Percentiles rank a stretch among this genome's conserved stretches.
phyloP scores from a whole-genome alignment of 108 stramenopile species.

The Stephanodiscus triporus region DNA sequence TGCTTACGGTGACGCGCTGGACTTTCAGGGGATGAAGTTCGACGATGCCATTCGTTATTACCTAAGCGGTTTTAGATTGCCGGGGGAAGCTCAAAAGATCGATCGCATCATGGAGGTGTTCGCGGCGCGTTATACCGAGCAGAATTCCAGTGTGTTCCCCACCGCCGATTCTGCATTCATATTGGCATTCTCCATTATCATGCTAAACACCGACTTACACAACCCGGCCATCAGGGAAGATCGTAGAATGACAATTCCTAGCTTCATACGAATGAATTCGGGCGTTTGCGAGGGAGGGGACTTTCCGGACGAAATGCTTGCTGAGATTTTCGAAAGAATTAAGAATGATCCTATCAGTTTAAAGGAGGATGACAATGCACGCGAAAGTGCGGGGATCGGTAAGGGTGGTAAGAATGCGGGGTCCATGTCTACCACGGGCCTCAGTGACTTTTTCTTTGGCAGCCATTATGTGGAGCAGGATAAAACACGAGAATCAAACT shows the following conservation, averaged over 20 bases:
- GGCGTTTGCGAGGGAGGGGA: constrained; percentile 97
- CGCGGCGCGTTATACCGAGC: constrained; percentile 92
- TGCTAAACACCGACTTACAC: constrained; percentile 98
- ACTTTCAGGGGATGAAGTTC: constrained; percentile 89
- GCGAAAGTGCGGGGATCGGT: constrained; percentile 62
- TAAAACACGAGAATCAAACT: constrained; percentile 81
- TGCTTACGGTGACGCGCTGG: constrained; percentile 88
- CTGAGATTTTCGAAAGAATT: constrained; percentile 93
- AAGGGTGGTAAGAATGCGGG: constrained; percentile 21
- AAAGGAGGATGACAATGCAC: constrained; percentile 93
- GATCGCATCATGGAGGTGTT: constrained; percentile 99
- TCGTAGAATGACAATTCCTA: constrained; percentile 94
- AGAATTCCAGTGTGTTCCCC: constrained; percentile 89
- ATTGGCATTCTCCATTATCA: constrained; percentile 97
- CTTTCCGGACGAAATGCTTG: constrained; percentile 88
- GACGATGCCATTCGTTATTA: constrained; percentile 96
- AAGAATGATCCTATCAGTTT: constrained; percentile 93
- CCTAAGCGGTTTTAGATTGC: constrained; percentile 95
- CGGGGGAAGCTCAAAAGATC: constrained; percentile 99
- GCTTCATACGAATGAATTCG: constrained; percentile 94
- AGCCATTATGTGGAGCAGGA: constrained; percentile 80
- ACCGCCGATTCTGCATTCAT: constrained; percentile 96
- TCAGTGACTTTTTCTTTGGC: constrained; percentile 68
- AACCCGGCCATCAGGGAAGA: constrained; percentile 96
- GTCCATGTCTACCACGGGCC: constrained; percentile 47